A percentile compares a stretch with the other conserved stretches of the same genome.
Evolutionary conservation across 306 rosid species (phyloP).

Genomic region (Quercus parvula): DNA sequence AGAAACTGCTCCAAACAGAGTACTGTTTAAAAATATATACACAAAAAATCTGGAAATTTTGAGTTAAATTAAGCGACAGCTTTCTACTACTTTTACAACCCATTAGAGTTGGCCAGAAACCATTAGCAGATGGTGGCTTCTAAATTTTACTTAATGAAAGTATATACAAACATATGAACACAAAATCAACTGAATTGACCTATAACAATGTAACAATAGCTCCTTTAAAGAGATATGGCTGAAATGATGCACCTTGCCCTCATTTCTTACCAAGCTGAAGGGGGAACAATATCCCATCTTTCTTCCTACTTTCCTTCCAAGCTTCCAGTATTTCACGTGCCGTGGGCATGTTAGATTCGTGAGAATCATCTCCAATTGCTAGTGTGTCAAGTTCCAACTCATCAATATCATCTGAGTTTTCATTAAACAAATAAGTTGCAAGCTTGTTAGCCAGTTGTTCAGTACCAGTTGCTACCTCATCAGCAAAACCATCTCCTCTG

Average conservation of each 20-base stretch:
- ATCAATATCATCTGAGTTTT: conserved; percentile 31
- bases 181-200: background rate
- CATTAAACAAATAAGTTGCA: conserved; percentile 24
- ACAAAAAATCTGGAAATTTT: background rate
- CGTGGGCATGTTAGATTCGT: conserved; percentile 32
- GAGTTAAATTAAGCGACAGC: background rate
- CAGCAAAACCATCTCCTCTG: conserved; percentile 3
- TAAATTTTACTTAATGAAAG: background rate
- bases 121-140: background rate
- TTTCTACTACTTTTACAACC: background rate
- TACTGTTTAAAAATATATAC: background rate
- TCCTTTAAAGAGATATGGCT: background rate
- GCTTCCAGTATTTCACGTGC: conserved; percentile 61
- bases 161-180: background rate
- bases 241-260: background rate
- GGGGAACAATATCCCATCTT: conserved; percentile 35
- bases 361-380: conserved; percentile 2
- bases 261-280: conserved; percentile 28
- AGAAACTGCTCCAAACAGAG: background rate
- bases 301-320: conserved; percentile 71
- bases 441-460: conserved; percentile 16
- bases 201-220: background rate
- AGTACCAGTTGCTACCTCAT: conserved; percentile 13
- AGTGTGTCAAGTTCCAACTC: conserved; percentile 30
- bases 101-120: background rate